Evolutionary conservation across 2,329 filamentous ascomycete species (phyloP), one percentile per base, ranked within the genome.

Genomic region (Beauveria australis): DNA sequence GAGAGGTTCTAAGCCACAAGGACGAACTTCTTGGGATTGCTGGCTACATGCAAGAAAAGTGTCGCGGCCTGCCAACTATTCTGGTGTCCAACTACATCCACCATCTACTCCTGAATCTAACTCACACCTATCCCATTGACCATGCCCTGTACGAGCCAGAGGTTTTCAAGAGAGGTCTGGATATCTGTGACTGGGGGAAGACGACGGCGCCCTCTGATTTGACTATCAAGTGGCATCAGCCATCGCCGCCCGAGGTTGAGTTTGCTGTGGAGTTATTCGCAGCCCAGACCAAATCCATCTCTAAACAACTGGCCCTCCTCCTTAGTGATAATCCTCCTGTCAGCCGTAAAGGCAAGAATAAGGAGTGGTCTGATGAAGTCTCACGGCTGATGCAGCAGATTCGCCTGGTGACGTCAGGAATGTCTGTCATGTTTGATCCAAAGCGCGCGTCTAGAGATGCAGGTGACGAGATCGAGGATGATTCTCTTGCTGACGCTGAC

Each of bases 61-160:
- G 94, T 74, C 88, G 90, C 67, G 94, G 94, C 24, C 87, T 97
- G 62, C 92, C 94, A 0, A 96, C 94, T 1, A 92, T 97, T 51
- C 91, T 99, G 73, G 89, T 97, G 46, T 97, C 93, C 62, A 99
- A 99, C 75, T 97, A 92, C 73, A 92, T 97, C 61, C 94, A 99
- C 73, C 95, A 99, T 72, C 81, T 99, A 43, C 81, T 99, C 16
- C 86, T 99, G 64, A 97, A 97, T 72, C 78, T 97, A 58, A 97
- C 94, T 0, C 89, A 93, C 64, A 97, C 91, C 0, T 99, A 97
- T 71, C 92, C 93, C 3, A 86, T 92, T 61, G 94, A 99, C 71
- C 91, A 92, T 70, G 85, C 87, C 10, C 80, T 97, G 56, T 97
- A 93, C 71, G 92, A 97, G 72, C 85, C 88, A n/a, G 81, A 85